Evolutionary conservation across 768 basidiomycete genomes (phyloP).

Genomic region (Psilocybe subaeruginosa): DNA sequence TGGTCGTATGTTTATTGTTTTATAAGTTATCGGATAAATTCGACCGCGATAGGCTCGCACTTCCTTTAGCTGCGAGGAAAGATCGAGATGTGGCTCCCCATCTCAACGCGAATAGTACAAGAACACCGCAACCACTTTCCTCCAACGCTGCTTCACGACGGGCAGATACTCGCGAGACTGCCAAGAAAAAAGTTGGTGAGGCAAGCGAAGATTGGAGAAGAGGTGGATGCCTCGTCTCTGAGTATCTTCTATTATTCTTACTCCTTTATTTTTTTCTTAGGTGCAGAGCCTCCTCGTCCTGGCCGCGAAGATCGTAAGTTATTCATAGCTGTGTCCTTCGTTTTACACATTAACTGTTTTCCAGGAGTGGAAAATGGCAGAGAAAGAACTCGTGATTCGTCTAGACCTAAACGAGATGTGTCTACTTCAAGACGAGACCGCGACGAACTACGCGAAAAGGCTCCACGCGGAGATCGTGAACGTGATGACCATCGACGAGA

Average conservation of each 20-base stretch:
- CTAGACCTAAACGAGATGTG: constrained; percentile 19
- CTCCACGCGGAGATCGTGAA: constrained; percentile 32
- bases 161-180: constrained; percentile 58
- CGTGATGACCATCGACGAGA: constrained; percentile 44
- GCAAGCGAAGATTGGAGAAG: constrained; percentile 84
- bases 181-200: constrained; percentile 74
- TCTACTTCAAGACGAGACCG: constrained; percentile 46
- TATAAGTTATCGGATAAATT: constrained; percentile 83
- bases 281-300: constrained; percentile 51
- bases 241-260: constrained; percentile 14
- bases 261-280: constrained; percentile 29
- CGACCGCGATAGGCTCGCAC: constrained; percentile 76
- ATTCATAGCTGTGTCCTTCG: not conserved
- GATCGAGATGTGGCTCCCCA: constrained; percentile 73
- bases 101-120: constrained; percentile 46
- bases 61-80: constrained; percentile 56
- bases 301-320: constrained; percentile 65
- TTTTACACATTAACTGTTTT: constrained; percentile 10
- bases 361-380: constrained; percentile 58
- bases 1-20: constrained; percentile 12
- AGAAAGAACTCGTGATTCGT: constrained; percentile 67
- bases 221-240: constrained; percentile 50
- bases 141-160: constrained; percentile 49
- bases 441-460: constrained; percentile 44
- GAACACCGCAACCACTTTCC: constrained; percentile 37